These are phyloP conservation scores for Globisporangium emineosum DNA, from an alignment of 352 stramenopile genomes.

Conservation along the genomic window DNA sequence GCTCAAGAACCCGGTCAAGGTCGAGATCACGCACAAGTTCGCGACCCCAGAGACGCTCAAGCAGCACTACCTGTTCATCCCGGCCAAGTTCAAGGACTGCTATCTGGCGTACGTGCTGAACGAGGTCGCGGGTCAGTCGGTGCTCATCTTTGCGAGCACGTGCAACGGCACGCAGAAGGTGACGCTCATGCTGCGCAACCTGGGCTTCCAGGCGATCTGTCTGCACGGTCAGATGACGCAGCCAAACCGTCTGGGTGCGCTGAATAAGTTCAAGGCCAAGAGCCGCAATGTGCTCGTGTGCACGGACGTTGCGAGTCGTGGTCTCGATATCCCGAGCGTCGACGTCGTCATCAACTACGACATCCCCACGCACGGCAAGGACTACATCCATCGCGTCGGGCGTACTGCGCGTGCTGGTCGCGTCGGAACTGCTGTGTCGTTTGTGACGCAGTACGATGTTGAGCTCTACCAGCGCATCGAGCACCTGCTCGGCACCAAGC, in stretches of 20 bases:
- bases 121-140: constrained; percentile 95
- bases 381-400: constrained; percentile 99
- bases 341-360: constrained; percentile 99
- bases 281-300: constrained; percentile 86
- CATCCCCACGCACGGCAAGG: constrained; percentile 97
- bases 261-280: constrained; percentile 98
- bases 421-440: constrained; percentile 93
- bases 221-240: constrained; percentile 99
- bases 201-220: constrained; percentile 97
- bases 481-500: constrained; percentile 83
- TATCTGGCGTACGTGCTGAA: constrained; percentile 99
- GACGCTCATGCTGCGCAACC: constrained; percentile 96
- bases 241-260: constrained; percentile 94
- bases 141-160: constrained; percentile 98
- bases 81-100: constrained; percentile 99
- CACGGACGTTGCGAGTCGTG: constrained; percentile 88
- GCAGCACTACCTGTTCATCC: constrained; percentile 99
- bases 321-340: constrained; percentile 97
- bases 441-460: constrained; percentile 99
- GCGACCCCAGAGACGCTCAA: constrained; percentile 97
- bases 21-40: constrained; percentile 98
- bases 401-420: constrained; percentile 95
- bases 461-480: constrained; percentile 98
- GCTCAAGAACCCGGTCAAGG: constrained; percentile 94
- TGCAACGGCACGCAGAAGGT: constrained; percentile 97